Conservation (phyloP, 768 basidiomycete species). For the Leccinum broughii region DNA sequence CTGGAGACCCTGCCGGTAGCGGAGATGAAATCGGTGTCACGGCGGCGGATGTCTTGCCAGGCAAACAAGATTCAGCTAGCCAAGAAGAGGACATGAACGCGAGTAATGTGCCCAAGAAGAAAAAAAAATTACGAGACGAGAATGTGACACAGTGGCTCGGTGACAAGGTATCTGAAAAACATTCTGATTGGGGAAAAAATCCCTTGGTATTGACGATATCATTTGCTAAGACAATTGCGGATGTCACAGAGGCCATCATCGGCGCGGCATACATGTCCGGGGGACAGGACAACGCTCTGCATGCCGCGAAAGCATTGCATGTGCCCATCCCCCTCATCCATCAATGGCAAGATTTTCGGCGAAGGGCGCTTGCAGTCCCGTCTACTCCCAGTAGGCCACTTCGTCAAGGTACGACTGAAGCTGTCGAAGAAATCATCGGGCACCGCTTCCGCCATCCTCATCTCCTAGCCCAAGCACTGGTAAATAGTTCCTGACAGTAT, state of each 20-base stretch:
- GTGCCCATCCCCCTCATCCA: slow-evolving; percentile 64
- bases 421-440: slow-evolving; percentile 65
- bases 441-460: slow-evolving; percentile 61
- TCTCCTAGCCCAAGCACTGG: slow-evolving; percentile 72
- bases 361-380: slow-evolving; percentile 46
- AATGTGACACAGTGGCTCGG: slow-evolving; percentile 58
- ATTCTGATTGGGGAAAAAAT: slow-evolving; percentile 1
- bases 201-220: slow-evolving; percentile 14
- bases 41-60: slow-evolving; percentile 8
- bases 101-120: slow-evolving; percentile 31
- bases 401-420: slow-evolving; percentile 47
- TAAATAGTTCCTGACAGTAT: slow-evolving; percentile 33
- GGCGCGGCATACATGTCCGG: slow-evolving; percentile 80
- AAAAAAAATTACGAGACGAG: slow-evolving; percentile 44
- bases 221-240: slow-evolving; percentile 65
- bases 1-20: slow-evolving; percentile 25
- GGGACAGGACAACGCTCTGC: slow-evolving; percentile 65
- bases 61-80: slow-evolving; percentile 12
- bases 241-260: slow-evolving; percentile 82
- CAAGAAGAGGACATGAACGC: slow-evolving; percentile 13
- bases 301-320: slow-evolving; percentile 61
- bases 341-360: slow-evolving; percentile 69
- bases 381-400: slow-evolving; percentile 46
- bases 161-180: slow-evolving; percentile 59
- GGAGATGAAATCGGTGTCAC: slow-evolving; percentile 32